Evolutionary conservation across 2,329 filamentous ascomycete genomes (phyloP), one percentile per base, ranked within the genome.

Genomic region (Fusarium robinianum): DNA sequence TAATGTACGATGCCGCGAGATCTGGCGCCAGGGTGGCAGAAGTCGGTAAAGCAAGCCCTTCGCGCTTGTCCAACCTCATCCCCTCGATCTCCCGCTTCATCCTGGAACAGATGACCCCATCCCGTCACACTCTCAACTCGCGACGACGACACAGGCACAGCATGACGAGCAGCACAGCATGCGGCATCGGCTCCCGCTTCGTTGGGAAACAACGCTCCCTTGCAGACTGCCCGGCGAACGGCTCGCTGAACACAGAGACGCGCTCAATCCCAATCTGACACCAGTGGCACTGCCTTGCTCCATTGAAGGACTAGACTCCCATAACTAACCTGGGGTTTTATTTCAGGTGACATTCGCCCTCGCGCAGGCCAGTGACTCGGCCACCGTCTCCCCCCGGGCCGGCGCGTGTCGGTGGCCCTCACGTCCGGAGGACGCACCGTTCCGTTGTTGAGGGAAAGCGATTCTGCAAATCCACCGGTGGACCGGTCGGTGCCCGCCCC

Each of bases 1-100:
- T 49, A 58, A 57, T 55, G 55, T 51, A 51, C 43, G 52, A 59
- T 62, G 51, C 58, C 57, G 53, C 51, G 40, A 57, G 58, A 62
- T 62, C 58, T 62, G 37, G 58, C 58, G 32, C 56, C 43, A 49
- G 53, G 53, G 47, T 49, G 53, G 46, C 47, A 55, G 48, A 54
- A 47, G 51, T 37, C 43, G 42, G 41, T 53, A 51, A 52, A 49
- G 36, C 41, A 43, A 48, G 40, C 43, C 31, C 40, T 41, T 35
- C n/a, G 39, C 42, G 19, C 49, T 48, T 47, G 51, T 50, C 41
- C 53, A 41, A 46, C 47, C 29, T 42, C 30, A 10, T 32, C 32
- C 47, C 52, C 43, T 46, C 40, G 39, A 39, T 39, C 39, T 41
- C 32, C 27, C 29, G 37, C 41, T 49, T 24, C 21, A 29, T 41